Percentiles rank a stretch among this genome's conserved stretches.
Evolutionary conservation across 768 basidiomycete genomes (phyloP).

Genomic region (Leccinum imitatum): DNA sequence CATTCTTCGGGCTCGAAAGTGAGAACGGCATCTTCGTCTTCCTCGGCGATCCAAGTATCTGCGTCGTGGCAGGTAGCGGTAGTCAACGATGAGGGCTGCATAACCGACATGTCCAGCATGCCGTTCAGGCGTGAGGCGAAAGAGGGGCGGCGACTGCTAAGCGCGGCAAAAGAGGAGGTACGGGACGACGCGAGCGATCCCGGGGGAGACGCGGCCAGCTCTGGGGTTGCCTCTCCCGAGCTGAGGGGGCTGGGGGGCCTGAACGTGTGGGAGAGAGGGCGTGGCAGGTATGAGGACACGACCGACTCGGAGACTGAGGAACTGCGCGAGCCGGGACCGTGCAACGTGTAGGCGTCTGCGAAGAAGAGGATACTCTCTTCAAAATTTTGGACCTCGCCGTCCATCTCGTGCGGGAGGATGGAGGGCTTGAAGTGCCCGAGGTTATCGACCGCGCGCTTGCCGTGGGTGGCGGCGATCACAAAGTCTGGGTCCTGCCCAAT

Average conservation of each 20-base stretch:
- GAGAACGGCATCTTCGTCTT: slow-evolving; percentile 35
- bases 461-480: slow-evolving; percentile 76
- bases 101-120: slow-evolving; percentile 37
- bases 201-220: slow-evolving; percentile 34
- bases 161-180: slow-evolving; percentile 38
- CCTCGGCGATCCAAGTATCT: slow-evolving; percentile 29
- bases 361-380: slow-evolving; percentile 65
- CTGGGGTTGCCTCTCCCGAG: slow-evolving; percentile 44
- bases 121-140: slow-evolving; percentile 43
- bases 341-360: slow-evolving; percentile 55
- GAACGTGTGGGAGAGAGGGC: neutral
- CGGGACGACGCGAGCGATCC: slow-evolving; percentile 45
- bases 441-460: slow-evolving; percentile 76
- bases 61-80: slow-evolving; percentile 12
- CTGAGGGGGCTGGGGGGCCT: slow-evolving; percentile 17
- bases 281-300: neutral
- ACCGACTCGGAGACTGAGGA: slow-evolving; percentile 14
- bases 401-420: slow-evolving; percentile 55
- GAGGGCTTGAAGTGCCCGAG: slow-evolving; percentile 59
- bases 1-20: slow-evolving; percentile 29
- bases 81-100: slow-evolving; percentile 9
- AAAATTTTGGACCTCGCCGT: slow-evolving; percentile 56
- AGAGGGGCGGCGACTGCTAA: slow-evolving; percentile 44
- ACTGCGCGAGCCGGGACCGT: slow-evolving; percentile 39
- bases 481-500: slow-evolving; percentile 65